These are phyloP conservation scores for Tulasnella sp. DNA, from an alignment of 768 basidiomycete species.

Conservation along the genomic window DNA sequence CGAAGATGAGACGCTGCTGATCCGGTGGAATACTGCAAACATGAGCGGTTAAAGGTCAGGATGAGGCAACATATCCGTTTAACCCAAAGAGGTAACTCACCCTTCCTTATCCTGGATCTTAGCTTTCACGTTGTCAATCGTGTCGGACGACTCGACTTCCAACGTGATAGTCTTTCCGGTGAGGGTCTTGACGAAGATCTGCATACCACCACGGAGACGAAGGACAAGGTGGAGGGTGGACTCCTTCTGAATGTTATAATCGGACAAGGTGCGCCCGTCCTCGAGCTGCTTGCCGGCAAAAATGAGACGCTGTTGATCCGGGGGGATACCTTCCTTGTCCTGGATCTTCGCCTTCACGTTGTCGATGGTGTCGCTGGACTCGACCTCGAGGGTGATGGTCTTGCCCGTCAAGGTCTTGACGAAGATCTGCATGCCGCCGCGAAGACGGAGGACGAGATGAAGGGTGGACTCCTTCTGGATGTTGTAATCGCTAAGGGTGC, in stretches of 20 bases:
- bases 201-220: conserved; percentile 41
- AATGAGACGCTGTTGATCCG: conserved; percentile 37
- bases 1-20: conserved; percentile 48
- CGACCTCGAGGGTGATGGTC: conserved; percentile 39
- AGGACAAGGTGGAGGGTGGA: conserved; percentile 34
- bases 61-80: not conserved
- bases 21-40: conserved; percentile 24
- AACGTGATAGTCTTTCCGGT: conserved; percentile 37
- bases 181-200: conserved; percentile 38
- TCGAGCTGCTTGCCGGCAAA: conserved; percentile 94
- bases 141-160: conserved; percentile 36
- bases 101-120: conserved; percentile 22
- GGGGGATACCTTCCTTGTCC: conserved; percentile 24
- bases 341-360: conserved; percentile 26
- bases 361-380: conserved; percentile 29
- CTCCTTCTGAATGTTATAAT: conserved; percentile 37
- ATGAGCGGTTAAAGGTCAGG: not conserved
- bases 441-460: conserved; percentile 32
- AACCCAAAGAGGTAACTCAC: not conserved
- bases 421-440: conserved; percentile 54
- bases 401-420: conserved; percentile 23
- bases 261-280: conserved; percentile 74
- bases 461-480: conserved; percentile 33
- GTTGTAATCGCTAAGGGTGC: conserved; percentile 54
- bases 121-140: conserved; percentile 32